Evolutionary conservation across 164 flowering plant genomes (phyloP), one percentile per base, ranked within the genome.

Genomic region (Liriodendron chinense): DNA sequence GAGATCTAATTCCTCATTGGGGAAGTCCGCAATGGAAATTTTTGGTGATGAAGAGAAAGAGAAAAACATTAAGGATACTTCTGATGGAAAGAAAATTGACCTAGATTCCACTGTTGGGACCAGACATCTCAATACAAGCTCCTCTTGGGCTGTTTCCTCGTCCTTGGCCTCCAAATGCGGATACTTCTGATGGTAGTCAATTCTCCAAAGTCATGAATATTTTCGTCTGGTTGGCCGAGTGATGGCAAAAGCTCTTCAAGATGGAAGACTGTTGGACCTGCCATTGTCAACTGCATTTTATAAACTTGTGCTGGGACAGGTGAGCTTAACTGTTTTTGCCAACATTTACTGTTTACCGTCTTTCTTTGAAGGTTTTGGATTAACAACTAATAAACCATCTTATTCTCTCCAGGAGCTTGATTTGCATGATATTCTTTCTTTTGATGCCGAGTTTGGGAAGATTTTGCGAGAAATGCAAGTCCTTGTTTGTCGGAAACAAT

Each of bases 181-280:
- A 92, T 80, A 64, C 83, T 71, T 86, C 98, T 56, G 91, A 93
- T 62, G 96, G 97, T 57, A 88, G 88, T 78, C 86, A 85, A 47
- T 87, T 92, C 65, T 79, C 80, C 25, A 93, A 91, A 75, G 92
- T 81, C 0, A 81, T 62, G 98, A 92, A 65, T 83, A 94, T 84
- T 96, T 93, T 73, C 89, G 92, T 61, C 73, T 96, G 63, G 84
- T 94, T 78, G 99, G 99, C 28, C 92, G 98, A 61, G 97, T 91
- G 65, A 88, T 92, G 90, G 98, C 99, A 43, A 96, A 94, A 83
- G 99, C 99, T 67, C 92, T 96, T 80, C 99, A 93, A 87, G 99
- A 96, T 89, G 99, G 99, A 13, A 83, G 99, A 47, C 91, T 96
- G 74, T 81, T 96, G 84, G 99, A 96, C 77, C 83, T 96, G 68